Percentiles rank a stretch among this genome's conserved stretches.
phyloP scores from a whole-genome alignment of 208 protist species.

The Phytomonas francai region DNA sequence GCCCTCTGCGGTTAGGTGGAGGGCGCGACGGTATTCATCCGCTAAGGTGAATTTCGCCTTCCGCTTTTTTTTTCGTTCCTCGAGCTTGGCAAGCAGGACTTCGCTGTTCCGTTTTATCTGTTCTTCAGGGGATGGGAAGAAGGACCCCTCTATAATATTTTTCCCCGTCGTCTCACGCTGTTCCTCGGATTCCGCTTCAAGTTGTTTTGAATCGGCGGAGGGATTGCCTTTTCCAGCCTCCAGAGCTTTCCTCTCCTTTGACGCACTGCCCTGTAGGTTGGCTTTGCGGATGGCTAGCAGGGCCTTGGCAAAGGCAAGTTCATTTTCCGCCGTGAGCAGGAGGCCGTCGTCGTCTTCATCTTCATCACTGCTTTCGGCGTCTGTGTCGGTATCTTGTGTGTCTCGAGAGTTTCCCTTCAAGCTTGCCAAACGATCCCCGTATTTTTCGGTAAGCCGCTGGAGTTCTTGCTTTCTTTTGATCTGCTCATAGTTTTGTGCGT shows the following conservation, averaged over 20 bases:
- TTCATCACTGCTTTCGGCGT: constrained; percentile 53
- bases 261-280: constrained; percentile 14
- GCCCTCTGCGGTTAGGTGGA: constrained; percentile 28
- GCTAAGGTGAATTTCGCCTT: constrained; percentile 50
- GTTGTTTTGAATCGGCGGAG: not conserved
- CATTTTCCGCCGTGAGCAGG: constrained; percentile 69
- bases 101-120: constrained; percentile 58
- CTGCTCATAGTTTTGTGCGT: constrained; percentile 78
- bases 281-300: constrained; percentile 70
- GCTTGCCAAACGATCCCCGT: constrained; percentile 42
- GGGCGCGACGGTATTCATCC: constrained; percentile 74
- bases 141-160: constrained; percentile 8
- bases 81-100: constrained; percentile 33
- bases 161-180: not conserved
- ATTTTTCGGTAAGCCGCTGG: constrained; percentile 78
- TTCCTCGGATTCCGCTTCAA: constrained; percentile 5
- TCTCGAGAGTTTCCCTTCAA: constrained; percentile 5
- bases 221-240: constrained; percentile 1
- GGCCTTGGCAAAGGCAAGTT: constrained; percentile 74
- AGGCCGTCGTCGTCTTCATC: constrained; percentile 81
- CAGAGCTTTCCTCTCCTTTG: constrained; percentile 10
- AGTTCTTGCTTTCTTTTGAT: constrained; percentile 87
- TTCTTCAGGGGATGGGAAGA: constrained; percentile 67
- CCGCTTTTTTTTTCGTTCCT: constrained; percentile 11
- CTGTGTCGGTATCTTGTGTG: constrained; percentile 21